Evolutionary conservation across 176 grass and related monocot genomes (phyloP).

Genomic region (Poa pratensis): DNA sequence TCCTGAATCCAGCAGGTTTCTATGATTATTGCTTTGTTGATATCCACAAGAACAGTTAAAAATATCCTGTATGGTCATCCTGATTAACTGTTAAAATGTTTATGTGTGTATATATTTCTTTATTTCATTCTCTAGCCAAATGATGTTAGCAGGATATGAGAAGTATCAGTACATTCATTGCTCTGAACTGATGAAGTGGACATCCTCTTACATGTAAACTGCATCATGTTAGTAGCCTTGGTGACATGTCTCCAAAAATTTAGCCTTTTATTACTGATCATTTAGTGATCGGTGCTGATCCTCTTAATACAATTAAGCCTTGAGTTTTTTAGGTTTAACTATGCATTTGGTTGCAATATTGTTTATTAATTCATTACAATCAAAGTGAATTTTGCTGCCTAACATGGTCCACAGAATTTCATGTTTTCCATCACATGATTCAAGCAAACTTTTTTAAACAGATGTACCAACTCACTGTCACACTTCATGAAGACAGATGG

Average conservation of each 20-base stretch:
- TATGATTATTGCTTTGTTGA: constrained; percentile 15
- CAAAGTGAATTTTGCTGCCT: neutral
- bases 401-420: neutral
- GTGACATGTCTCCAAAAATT: no score
- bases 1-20: constrained; percentile 19
- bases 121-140: no score
- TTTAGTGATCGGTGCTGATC: neutral
- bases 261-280: neutral
- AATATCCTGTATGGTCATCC: neutral
- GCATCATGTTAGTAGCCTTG: no score
- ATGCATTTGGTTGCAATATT: neutral
- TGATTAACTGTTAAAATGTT: neutral
- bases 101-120: neutral
- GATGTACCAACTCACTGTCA: constrained; percentile 71
- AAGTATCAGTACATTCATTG: neutral
- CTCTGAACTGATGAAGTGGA: neutral
- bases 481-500: constrained; percentile 66
- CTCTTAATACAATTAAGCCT: neutral
- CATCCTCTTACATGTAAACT: no score
- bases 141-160: neutral
- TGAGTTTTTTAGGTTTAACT: neutral
- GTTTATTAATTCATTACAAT: neutral
- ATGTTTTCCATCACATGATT: no score
- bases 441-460: constrained; percentile 37
- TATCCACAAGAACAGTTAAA: neutral